Base-by-base conservation (phyloP, 129 eudicot species). In the Flaveria brownii region DNA sequence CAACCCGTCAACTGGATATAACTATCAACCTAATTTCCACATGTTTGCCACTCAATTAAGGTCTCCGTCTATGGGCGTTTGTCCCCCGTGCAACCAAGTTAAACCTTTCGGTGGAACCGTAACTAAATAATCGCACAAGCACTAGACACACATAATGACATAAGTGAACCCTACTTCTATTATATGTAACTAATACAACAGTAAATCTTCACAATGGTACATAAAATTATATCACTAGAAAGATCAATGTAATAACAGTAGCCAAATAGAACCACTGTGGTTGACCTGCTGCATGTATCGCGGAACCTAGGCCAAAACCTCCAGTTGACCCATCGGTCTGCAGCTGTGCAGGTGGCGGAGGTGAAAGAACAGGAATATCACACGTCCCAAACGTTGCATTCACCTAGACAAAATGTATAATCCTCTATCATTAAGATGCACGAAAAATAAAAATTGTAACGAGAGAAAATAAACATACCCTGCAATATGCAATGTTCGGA, bases 281-380 rank as follows among this genome's bases (percentile, higher is more conserved):
- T 66, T 54, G 68, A 51, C 42, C 28, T 9, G 52, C 26, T 56
- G 43, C 76, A 17, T 61, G 68, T 8, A 60, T 59, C 16, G 60
- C 61, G 54, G 55, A 80, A 54, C 75, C 70, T 1, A 28, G 12
- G 25, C 79, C 74, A 54, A 80, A 64, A 13, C 79, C 73, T 5
- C 73, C 83, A 1, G 73, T 41, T 1, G 78, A 54, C n/a, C 18
- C 71, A 14, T 66, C 83, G 8, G 82, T 13, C 50, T 78, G 78
- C 68, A 86, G 57, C 51, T 77, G 86, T 8, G 98, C 91, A 43
- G 98, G 98, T 26, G 98, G 98, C 0, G 98, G 97, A 20, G 97
- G 97, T 22, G 91, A 78, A 70, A 85, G 84, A 55, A 55, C 59
- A 15, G 96, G 96, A 43, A 82, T 80, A 61, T 90, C 91, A 41